Percentiles rank a stretch among this genome's conserved stretches.
Conservation (phyloP, 2,329 filamentous ascomycete species). For the Verticillium dahliae region DNA sequence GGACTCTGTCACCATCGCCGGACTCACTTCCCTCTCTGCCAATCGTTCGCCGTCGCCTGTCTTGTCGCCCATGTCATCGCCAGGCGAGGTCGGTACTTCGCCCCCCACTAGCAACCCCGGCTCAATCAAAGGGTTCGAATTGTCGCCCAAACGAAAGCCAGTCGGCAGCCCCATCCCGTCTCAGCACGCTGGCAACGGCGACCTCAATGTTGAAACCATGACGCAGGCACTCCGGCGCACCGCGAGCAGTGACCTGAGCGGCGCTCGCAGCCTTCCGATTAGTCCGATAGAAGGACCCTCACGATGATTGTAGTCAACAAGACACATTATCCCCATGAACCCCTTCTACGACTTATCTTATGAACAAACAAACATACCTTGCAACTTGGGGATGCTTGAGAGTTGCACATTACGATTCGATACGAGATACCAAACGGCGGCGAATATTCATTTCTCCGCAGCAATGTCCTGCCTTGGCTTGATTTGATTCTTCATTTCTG, state of each 20-base stretch:
- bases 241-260: slow-evolving; percentile 70
- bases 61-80: slow-evolving; percentile 70
- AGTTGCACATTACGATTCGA: background rate
- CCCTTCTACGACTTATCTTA: background rate
- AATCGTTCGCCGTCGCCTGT: slow-evolving; percentile 76
- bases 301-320: background rate
- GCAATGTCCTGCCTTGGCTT: background rate
- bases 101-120: slow-evolving; percentile 71
- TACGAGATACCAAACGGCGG: background rate
- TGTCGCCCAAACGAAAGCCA: slow-evolving; percentile 55
- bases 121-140: slow-evolving; percentile 67
- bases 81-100: slow-evolving; percentile 54
- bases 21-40: slow-evolving; percentile 54
- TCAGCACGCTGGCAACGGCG: slow-evolving; percentile 50
- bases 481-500: background rate
- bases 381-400: background rate
- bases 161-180: slow-evolving; percentile 59
- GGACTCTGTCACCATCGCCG: slow-evolving; percentile 65
- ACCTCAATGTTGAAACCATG: slow-evolving; percentile 91
- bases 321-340: background rate
- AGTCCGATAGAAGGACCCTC: slow-evolving; percentile 44
- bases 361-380: background rate
- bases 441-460: background rate
- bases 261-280: slow-evolving; percentile 46
- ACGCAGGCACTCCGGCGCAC: slow-evolving; percentile 80